These are phyloP conservation scores for Ballota nigra DNA, from an alignment of 257 asterid genomes.

Conservation along the genomic window DNA sequence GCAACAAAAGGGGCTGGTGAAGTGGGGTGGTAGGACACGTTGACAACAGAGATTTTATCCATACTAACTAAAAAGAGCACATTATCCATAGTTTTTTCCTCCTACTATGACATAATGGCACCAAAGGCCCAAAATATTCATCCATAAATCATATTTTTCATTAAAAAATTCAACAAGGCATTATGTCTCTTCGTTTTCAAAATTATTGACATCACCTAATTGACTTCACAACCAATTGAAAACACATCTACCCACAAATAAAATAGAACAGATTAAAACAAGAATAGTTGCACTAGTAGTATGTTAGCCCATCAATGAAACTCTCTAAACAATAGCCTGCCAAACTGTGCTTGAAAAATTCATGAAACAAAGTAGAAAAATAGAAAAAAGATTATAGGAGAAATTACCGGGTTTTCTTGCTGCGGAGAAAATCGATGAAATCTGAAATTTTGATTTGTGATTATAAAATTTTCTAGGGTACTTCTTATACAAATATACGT, in stretches of 20 bases:
- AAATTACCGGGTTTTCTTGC: too few relatives aligned
- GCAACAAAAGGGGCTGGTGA: not conserved
- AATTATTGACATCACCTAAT: not conserved
- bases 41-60: not conserved
- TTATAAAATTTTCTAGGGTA: too few relatives aligned
- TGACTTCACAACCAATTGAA: not conserved
- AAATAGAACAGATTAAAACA: too few relatives aligned
- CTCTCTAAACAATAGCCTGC: not conserved
- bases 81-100: not conserved
- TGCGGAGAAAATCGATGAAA: too few relatives aligned
- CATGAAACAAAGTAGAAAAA: too few relatives aligned
- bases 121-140: not conserved
- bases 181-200: not conserved
- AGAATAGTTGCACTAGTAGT: too few relatives aligned
- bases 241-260: too few relatives aligned
- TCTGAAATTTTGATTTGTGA: too few relatives aligned
- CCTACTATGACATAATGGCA: not conserved
- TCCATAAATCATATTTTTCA: not conserved
- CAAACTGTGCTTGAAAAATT: not conserved
- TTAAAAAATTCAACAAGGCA: not conserved
- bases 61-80: not conserved
- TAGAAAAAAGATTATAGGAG: too few relatives aligned
- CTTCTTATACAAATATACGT: too few relatives aligned
- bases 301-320: too few relatives aligned
- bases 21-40: not conserved